Base-by-base conservation (phyloP, 1,139 yeast genomes). In the Diutina rugosa region DNA sequence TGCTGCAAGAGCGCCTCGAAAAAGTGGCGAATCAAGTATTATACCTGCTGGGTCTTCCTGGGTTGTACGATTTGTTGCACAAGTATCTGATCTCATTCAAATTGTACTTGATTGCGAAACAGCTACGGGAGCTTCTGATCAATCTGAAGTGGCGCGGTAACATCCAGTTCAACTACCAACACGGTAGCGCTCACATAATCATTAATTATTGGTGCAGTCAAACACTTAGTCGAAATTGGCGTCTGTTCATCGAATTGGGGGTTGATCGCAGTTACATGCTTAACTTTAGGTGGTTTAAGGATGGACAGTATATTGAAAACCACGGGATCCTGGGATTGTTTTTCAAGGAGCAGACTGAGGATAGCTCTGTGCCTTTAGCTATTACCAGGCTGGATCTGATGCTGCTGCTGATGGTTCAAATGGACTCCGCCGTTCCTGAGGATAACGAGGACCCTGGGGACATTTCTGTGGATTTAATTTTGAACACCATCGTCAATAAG, bases 41-140 rank as follows among this genome's bases (percentile, higher is more conserved):
- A 21, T 26, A 26, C 26, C 16, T 30, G 21, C 38, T 12, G 48
- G 82, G 85, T 0, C 73, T 91, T 30, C 64, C 67, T 0, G 86
- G 86, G 1, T 72, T 90, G 28, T 85, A 88, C 65, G 84, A 80
- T 48, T 75, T 89, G 58, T 71, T 91, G 58, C 87, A 87, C 62
- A 78, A 80, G 61, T 89, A 87, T 66, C 77, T 93, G 12, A 79
- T 85, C 41, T 83, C 89, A 32, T 85, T 87, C 70, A 89, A 89
- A 66, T 73, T 91, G 38, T 83, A 87, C 61, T 72, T 86, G 58
- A 73, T 90, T 21, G 84, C 88, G 59, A 75, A 80, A 51, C 93
- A 88, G 64, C 69, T 90, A 56, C 73, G 77, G 44, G 78, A 76
- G 28, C 69, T 87, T 58, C 63, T 71, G 38, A 81, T 85, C 44